Evolutionary conservation across 2,329 filamentous ascomycete species (phyloP), one percentile per base, ranked within the genome.

Genomic region (Cladosporium austrohemisphaericum): DNA sequence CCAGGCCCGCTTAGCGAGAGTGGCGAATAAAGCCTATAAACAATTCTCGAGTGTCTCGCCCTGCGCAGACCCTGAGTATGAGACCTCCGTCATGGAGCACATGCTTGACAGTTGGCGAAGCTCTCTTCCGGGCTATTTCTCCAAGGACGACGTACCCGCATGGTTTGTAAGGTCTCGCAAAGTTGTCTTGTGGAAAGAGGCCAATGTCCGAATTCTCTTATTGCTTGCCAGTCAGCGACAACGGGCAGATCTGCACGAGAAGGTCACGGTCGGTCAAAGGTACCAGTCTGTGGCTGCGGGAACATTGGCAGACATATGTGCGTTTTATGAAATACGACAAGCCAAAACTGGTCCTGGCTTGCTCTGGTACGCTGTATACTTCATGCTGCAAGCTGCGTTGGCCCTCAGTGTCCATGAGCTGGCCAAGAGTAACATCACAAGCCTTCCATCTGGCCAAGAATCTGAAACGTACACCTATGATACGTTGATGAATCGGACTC

Each of bases 111-210:
- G 46, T 29, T 57, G 55, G 55, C 55, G 53, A 25, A 45, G 22
- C 4, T 55, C 54, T 11, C 28, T 59, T 5, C 57, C 57, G 3
- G 9, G 36, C 2, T 59, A 59, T 28, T 57, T 59, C 37, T 49
- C 32, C 31, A 36, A 37, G 8, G 20, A 41, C 3, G 31, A 55
- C 13, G 51, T 59, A 3, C 57, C 57, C 3, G 20, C 36, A 5
- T 59, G 57, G 57, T 59, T 59, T 20, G 23, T 52, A 10, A 53
- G 55, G 18, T 55, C 57, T 3, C 36, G 57, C 31, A 50, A 53
- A n/a, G 51, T 54, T 9, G 43, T 59, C 1, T 38, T 53, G 25
- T 59, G 57, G 57, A 59, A 59, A 44, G 55, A 55, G 36, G 50
- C 51, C 5, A 59, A 59, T 32, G 9, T 59, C 3, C 45, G 54